phyloP scores from a whole-genome alignment of 805 yeast species.

The Saccharomycopsis selenospora region DNA sequence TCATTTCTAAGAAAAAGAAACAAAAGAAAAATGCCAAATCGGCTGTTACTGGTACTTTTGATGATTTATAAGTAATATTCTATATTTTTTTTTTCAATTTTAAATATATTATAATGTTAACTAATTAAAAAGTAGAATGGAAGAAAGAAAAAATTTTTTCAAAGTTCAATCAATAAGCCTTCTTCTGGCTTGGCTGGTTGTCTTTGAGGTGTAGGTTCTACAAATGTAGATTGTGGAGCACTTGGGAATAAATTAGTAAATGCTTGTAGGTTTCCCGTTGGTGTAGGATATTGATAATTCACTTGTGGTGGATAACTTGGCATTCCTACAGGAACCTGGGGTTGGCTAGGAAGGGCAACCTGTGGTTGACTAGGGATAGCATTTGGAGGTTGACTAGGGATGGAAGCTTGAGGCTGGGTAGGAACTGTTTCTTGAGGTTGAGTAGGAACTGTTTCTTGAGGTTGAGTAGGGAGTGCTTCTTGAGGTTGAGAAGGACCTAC shows the following conservation, averaged over 20 bases:
- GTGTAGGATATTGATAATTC: slow-evolving; percentile 1
- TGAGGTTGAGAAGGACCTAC: slow-evolving; percentile 10
- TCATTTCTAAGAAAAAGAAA: slow-evolving; percentile 59
- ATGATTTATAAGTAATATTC: slow-evolving; percentile 42
- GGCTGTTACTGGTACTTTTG: slow-evolving; percentile 53
- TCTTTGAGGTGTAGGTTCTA: background rate
- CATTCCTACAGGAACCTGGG: background rate
- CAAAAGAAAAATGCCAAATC: slow-evolving; percentile 33
- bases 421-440: slow-evolving; percentile 10
- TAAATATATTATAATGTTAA: too few relatives aligned
- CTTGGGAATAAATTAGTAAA: background rate
- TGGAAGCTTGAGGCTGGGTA: slow-evolving; percentile 7
- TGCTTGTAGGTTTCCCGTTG: background rate
- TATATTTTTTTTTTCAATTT: too few relatives aligned
- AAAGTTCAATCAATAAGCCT: slow-evolving; percentile 1
- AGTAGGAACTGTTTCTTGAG: background rate
- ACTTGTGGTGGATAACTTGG: background rate
- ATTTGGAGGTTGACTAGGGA: too few relatives aligned
- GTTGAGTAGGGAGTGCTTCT: background rate
- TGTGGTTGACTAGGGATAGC: background rate
- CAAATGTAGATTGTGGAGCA: background rate
- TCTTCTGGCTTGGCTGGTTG: background rate
- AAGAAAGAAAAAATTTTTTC: background rate
- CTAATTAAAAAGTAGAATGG: background rate
- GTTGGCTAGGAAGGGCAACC: background rate